A percentile compares a stretch with the other conserved stretches of the same genome.
phyloP scores from a whole-genome alignment of 805 yeast genomes.

The Nakazawaea molendinolei region DNA sequence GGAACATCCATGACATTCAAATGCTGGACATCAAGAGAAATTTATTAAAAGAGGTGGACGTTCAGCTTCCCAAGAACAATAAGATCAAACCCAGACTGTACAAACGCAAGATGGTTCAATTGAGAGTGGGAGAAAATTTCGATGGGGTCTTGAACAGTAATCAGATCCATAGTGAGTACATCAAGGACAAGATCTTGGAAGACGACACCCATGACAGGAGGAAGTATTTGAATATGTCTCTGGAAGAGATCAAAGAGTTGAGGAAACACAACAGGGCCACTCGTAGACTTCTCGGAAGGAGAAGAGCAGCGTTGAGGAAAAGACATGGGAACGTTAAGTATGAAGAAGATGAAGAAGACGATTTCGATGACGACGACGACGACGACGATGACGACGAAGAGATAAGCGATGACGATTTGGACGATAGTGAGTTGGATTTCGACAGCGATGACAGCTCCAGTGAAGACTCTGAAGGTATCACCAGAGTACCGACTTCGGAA shows the following conservation, averaged over 20 bases:
- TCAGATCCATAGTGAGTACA: conserved; percentile 12
- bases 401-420: conserved; percentile 1
- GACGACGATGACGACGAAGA: conserved; percentile 5
- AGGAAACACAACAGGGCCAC: conserved; percentile 5
- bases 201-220: conserved; percentile 11
- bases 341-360: conserved; percentile 3
- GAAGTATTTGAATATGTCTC: conserved; percentile 8
- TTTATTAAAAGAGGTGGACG: conserved; percentile 11
- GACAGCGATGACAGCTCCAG: not conserved
- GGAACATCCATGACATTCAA: conserved; percentile 11
- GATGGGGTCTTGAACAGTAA: conserved; percentile 13
- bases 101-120: conserved; percentile 11
- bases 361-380: conserved; percentile 5
- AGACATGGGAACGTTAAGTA: not conserved
- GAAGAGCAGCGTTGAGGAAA: no score
- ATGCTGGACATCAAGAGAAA: conserved; percentile 12
- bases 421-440: conserved; percentile 1
- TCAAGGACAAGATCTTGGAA: conserved; percentile 10
- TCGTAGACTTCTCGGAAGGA: no score
- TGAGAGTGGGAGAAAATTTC: conserved; percentile 12
- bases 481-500: not conserved
- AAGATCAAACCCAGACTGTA: conserved; percentile 11
- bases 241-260: conserved; percentile 6
- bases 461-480: not conserved
- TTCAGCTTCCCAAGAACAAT: conserved; percentile 9